phyloP scores from a whole-genome alignment of 1,284 basidiomycete species.

The Inonotus hispidus region DNA sequence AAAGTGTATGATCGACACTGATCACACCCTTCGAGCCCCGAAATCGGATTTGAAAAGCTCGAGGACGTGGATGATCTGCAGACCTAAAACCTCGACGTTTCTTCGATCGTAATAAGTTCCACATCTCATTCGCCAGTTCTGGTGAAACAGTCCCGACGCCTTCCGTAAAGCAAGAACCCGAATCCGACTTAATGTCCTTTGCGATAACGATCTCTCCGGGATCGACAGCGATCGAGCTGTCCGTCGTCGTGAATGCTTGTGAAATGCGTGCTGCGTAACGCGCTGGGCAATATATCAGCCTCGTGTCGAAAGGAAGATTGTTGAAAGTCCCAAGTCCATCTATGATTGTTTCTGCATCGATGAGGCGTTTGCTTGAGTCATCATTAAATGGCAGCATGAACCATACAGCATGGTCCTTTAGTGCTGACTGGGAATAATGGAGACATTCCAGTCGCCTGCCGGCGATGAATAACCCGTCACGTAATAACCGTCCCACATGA shows the following conservation, averaged over 20 bases:
- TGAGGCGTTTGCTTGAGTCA: slow-evolving; percentile 25
- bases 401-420: slow-evolving; percentile 54
- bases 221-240: slow-evolving; percentile 46
- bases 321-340: slow-evolving; percentile 48
- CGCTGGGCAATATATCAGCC: slow-evolving; percentile 55
- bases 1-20: slow-evolving; percentile 45
- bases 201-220: slow-evolving; percentile 45
- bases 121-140: slow-evolving; percentile 50
- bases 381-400: slow-evolving; percentile 45
- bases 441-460: slow-evolving; percentile 36
- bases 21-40: slow-evolving; percentile 61
- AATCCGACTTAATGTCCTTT: slow-evolving; percentile 38
- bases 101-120: slow-evolving; percentile 35
- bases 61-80: slow-evolving; percentile 31
- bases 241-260: slow-evolving; percentile 69
- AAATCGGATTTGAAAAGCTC: slow-evolving; percentile 56
- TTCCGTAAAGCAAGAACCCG: slow-evolving; percentile 52
- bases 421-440: slow-evolving; percentile 43
- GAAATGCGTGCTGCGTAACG: slow-evolving; percentile 67
- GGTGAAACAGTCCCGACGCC: slow-evolving; percentile 64
- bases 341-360: slow-evolving; percentile 46
- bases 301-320: slow-evolving; percentile 36
- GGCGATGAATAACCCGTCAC: slow-evolving; percentile 37
- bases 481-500: slow-evolving; percentile 39
- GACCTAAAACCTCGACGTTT: slow-evolving; percentile 33